These are phyloP conservation scores for Durotheca rogersii DNA, from an alignment of 495 filamentous ascomycete genomes.

Conservation along the genomic window DNA sequence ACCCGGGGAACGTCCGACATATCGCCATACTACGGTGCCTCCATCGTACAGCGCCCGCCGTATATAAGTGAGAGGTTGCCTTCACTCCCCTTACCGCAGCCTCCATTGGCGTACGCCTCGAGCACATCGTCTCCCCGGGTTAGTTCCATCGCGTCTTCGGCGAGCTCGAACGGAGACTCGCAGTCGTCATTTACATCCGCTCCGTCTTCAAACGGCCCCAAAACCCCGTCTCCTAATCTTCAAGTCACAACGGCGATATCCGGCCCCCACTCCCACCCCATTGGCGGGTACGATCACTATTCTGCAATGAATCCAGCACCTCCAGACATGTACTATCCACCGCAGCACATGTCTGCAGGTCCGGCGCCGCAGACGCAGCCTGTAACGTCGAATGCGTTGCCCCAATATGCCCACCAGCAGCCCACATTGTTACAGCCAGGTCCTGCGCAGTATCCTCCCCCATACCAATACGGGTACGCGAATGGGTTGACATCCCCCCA, in stretches of 20 bases:
- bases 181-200: conserved; percentile 56
- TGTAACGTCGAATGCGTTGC: conserved; percentile 72
- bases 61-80: conserved; percentile 74
- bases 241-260: conserved; percentile 41
- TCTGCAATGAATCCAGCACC: conserved; percentile 81
- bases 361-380: conserved; percentile 79
- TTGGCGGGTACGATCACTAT: conserved; percentile 57
- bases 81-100: conserved; percentile 69
- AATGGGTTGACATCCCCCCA: conserved; percentile 76
- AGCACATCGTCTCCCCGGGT: conserved; percentile 69
- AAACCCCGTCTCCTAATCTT: conserved; percentile 57
- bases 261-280: conserved; percentile 43
- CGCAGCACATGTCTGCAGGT: conserved; percentile 74
- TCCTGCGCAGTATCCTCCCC: conserved; percentile 64
- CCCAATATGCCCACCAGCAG: conserved; percentile 73
- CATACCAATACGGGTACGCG: conserved; percentile 72
- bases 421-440: conserved; percentile 82
- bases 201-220: conserved; percentile 57
- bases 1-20: conserved; percentile 83
- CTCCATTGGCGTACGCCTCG: conserved; percentile 61
- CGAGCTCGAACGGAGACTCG: conserved; percentile 53
- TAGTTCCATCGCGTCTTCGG: conserved; percentile 62
- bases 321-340: conserved; percentile 79
- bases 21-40: conserved; percentile 68
- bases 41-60: conserved; percentile 67